Conservation (phyloP, 352 stramenopile genomes). For the Phytophthora ramorum region DNA sequence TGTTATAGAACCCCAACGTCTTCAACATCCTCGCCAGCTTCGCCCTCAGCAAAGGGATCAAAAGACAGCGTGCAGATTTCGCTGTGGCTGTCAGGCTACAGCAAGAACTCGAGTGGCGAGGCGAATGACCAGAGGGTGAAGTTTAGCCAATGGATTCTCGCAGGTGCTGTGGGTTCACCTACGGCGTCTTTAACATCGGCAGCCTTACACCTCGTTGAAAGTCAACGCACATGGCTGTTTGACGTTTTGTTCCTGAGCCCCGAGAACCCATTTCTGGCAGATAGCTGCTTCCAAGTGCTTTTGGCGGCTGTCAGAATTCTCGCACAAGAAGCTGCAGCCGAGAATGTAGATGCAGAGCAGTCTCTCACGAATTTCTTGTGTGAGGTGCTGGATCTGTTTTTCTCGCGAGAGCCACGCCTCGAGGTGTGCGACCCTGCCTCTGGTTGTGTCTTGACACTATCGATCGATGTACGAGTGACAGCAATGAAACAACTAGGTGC, state of each 20-base stretch:
- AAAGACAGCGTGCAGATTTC: slow-evolving; percentile 9
- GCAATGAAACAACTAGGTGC: slow-evolving; percentile 35
- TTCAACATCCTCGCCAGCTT: background rate
- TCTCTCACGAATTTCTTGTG: slow-evolving; percentile 35
- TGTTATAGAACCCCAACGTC: slow-evolving; percentile 1
- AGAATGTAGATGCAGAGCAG: slow-evolving; percentile 12
- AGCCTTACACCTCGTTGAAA: slow-evolving; percentile 21
- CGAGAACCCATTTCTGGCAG: slow-evolving; percentile 26
- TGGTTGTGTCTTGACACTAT: slow-evolving; percentile 41
- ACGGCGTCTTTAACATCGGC: slow-evolving; percentile 1
- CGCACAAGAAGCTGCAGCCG: slow-evolving; percentile 13
- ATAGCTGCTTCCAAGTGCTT: slow-evolving; percentile 41
- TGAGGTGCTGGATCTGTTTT: slow-evolving; percentile 45
- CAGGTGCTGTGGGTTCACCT: slow-evolving; percentile 28
- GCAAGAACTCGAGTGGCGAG: background rate
- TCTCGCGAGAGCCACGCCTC: slow-evolving; percentile 42
- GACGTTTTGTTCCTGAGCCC: slow-evolving; percentile 59
- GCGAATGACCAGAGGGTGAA: slow-evolving; percentile 18
- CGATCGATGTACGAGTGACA: slow-evolving; percentile 18
- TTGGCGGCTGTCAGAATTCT: slow-evolving; percentile 31
- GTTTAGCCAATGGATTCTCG: slow-evolving; percentile 47
- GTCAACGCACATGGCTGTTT: slow-evolving; percentile 64
- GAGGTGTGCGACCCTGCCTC: slow-evolving; percentile 44
- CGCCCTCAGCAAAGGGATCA: background rate
- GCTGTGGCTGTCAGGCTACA: slow-evolving; percentile 20